These are phyloP conservation scores for Xenoacremonium recifei DNA, from an alignment of 2,329 filamentous ascomycete species.

Conservation along the genomic window DNA sequence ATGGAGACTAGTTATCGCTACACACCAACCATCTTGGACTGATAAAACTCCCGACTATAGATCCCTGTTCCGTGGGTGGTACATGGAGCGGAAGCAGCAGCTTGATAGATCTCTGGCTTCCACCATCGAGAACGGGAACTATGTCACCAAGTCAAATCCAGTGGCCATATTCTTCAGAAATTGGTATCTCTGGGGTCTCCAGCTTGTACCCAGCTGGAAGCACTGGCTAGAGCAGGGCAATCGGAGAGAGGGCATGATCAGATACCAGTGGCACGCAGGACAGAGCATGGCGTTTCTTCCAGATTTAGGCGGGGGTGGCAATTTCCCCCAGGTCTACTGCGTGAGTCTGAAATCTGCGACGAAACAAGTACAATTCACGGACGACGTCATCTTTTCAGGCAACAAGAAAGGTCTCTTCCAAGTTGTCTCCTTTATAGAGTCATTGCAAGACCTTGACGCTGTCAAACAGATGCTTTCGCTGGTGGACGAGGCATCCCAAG, in stretches of 20 bases:
- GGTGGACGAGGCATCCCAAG: not conserved
- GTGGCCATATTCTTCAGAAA: slow-evolving; percentile 14
- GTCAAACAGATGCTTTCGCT: slow-evolving; percentile 2
- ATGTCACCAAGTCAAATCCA: slow-evolving; percentile 5
- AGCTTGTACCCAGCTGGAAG: slow-evolving; percentile 13
- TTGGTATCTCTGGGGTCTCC: slow-evolving; percentile 15
- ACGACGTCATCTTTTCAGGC: slow-evolving; percentile 3
- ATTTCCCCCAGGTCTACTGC: slow-evolving; percentile 6
- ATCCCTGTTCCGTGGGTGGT: slow-evolving; percentile 10
- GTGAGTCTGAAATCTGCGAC: not conserved
- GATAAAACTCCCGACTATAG: slow-evolving; percentile 1
- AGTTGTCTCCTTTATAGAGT: not conserved
- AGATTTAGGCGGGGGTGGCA: slow-evolving; percentile 1
- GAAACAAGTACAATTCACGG: not conserved
- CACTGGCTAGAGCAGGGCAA: slow-evolving; percentile 9
- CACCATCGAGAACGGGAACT: slow-evolving; percentile 13
- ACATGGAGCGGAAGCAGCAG: slow-evolving; percentile 16
- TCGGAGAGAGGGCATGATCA: slow-evolving; percentile 7
- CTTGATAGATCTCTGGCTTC: slow-evolving; percentile 13
- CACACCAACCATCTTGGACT: not conserved
- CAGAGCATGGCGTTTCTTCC: slow-evolving; percentile 11
- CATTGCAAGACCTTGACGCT: not conserved
- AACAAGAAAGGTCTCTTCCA: slow-evolving; percentile 2
- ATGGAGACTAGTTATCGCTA: slow-evolving; percentile 28
- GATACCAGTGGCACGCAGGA: slow-evolving; percentile 4